These are phyloP conservation scores for Dentiscutata heterogama DNA, from an alignment of 371 early-diverging fungal genomes.

Conservation along the genomic window DNA sequence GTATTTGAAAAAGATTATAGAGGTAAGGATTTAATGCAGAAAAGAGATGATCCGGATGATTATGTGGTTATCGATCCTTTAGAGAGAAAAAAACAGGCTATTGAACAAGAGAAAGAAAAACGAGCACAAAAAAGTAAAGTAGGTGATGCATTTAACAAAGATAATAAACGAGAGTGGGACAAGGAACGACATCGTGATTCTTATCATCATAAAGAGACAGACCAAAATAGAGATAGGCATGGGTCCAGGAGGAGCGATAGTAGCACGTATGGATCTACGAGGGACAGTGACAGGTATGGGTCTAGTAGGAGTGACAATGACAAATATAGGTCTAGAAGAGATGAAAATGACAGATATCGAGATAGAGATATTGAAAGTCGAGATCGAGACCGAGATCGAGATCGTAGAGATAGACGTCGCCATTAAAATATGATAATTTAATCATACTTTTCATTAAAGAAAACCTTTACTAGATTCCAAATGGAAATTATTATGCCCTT, in stretches of 20 bases:
- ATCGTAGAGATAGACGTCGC: conserved; percentile 11
- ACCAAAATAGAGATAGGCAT: too few relatives aligned
- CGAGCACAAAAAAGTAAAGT: conserved; percentile 25
- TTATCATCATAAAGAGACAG: background rate
- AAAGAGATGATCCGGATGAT: conserved; percentile 74
- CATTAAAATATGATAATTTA: background rate
- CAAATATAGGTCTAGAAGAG: background rate
- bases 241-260: too few relatives aligned
- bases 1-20: conserved; percentile 74
- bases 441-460: too few relatives aligned
- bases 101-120: conserved; percentile 56
- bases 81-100: conserved; percentile 57
- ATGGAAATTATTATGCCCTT: too few relatives aligned
- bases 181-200: background rate
- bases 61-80: conserved; percentile 83
- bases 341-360: background rate
- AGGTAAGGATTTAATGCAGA: conserved; percentile 70
- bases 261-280: too few relatives aligned
- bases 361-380: background rate
- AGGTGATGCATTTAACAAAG: conserved; percentile 28
- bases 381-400: background rate
- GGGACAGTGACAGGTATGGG: too few relatives aligned
- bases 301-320: background rate
- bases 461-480: too few relatives aligned
- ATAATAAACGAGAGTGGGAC: conserved; percentile 1